These are phyloP conservation scores for Neurospora sp. DNA, from an alignment of 495 filamentous ascomycete genomes.

Conservation along the genomic window DNA sequence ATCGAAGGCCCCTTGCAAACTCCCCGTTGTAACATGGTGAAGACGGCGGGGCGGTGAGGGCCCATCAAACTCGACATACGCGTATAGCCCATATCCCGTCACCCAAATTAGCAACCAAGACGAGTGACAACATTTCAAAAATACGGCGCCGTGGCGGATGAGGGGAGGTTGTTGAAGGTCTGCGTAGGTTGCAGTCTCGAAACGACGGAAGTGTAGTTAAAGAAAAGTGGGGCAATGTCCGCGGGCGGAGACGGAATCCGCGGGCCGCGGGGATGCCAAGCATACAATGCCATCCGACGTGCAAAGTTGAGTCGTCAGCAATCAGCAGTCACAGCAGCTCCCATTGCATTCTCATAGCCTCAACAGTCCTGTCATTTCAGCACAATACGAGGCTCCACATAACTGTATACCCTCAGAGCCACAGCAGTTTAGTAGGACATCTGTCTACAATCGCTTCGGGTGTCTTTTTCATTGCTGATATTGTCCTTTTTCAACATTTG, in stretches of 20 bases:
- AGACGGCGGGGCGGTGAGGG: not conserved
- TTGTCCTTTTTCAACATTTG: not conserved
- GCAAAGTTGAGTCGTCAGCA: not conserved
- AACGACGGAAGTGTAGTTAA: not conserved
- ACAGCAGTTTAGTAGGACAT: not conserved
- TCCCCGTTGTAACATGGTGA: not conserved
- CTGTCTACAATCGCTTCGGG: not conserved
- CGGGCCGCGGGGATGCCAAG: not conserved
- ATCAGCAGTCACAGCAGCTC: not conserved
- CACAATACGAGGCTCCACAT: not conserved
- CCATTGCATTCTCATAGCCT: not conserved
- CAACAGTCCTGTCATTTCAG: not conserved
- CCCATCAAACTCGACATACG: not conserved
- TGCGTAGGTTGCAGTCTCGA: not conserved
- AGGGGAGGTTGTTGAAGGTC: not conserved
- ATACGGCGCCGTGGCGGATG: not conserved
- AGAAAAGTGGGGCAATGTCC: not conserved
- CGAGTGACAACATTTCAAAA: not conserved
- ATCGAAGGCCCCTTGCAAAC: not conserved
- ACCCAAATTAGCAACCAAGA: not conserved
- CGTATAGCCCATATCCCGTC: not conserved
- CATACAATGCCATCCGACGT: not conserved
- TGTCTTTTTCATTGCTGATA: not conserved
- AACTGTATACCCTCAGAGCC: not conserved
- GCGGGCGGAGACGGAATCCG: not conserved